These are phyloP conservation scores for Tolypocladium pustulatum DNA, from an alignment of 2,329 filamentous ascomycete species.

Conservation along the genomic window DNA sequence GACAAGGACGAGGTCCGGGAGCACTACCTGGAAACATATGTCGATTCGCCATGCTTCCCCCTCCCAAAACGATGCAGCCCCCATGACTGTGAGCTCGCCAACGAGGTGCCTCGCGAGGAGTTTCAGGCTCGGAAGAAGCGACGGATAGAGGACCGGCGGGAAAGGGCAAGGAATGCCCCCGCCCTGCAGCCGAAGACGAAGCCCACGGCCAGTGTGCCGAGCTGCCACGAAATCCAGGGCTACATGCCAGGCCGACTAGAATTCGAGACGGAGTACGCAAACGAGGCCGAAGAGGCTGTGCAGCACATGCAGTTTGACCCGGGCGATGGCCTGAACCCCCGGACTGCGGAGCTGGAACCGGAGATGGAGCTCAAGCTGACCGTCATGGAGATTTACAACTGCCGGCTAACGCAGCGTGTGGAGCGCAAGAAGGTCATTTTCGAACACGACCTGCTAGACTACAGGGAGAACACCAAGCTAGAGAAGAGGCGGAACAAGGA, in stretches of 20 bases:
- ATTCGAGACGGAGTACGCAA: constrained; percentile 95
- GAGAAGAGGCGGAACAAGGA: constrained; percentile 97
- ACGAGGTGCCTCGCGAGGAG: constrained; percentile 76
- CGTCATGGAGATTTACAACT: constrained; percentile 97
- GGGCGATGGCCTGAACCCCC: constrained; percentile 79
- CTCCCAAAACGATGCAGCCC: constrained; percentile 80
- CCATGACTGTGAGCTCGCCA: constrained; percentile 65
- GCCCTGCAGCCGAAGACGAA: constrained; percentile 87
- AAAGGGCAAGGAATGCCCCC: constrained; percentile 73
- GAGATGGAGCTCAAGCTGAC: constrained; percentile 97
- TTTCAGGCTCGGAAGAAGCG: constrained; percentile 91
- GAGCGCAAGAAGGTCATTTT: constrained; percentile 96
- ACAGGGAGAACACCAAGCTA: constrained; percentile 75
- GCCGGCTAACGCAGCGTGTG: constrained; percentile 76
- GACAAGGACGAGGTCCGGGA: constrained; percentile 92
- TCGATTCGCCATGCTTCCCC: constrained; percentile 75
- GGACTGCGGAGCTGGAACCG: constrained; percentile 77
- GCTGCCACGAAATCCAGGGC: constrained; percentile 95
- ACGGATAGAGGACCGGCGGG: constrained; percentile 83
- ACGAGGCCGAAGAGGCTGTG: constrained; percentile 95
- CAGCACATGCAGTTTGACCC: constrained; percentile 98
- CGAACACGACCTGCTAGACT: constrained; percentile 87
- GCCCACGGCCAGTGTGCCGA: constrained; percentile 86
- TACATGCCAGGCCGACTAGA: constrained; percentile 97
- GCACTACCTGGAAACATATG: constrained; percentile 82